Conservation (phyloP, 179 eudicot genomes). For the Amaranthus tricolor region DNA sequence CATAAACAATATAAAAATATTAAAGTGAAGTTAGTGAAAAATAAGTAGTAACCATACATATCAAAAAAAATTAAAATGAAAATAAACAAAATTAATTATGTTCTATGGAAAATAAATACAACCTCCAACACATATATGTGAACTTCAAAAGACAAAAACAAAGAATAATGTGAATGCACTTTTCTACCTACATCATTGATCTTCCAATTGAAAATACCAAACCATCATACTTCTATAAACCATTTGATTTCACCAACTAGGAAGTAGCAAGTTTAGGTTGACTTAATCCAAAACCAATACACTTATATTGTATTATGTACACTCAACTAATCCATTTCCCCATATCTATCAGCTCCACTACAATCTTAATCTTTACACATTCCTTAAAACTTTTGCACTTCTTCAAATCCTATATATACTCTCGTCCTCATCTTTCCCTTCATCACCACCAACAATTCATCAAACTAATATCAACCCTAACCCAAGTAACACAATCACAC, state of each 20-base stretch:
- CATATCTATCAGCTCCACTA: slow-evolving; percentile 29
- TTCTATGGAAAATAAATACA: too few species aligned
- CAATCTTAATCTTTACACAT: neutral
- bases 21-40: too few species aligned
- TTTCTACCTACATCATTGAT: slow-evolving; percentile 18
- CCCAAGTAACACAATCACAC: neutral
- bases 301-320: neutral
- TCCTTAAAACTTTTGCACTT: neutral
- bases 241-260: neutral
- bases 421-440: slow-evolving; percentile 6
- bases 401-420: slow-evolving; percentile 22
- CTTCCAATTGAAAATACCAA: slow-evolving; percentile 6
- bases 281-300: slow-evolving; percentile 21
- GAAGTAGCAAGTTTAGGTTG: slow-evolving; percentile 27
- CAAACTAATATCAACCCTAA: neutral
- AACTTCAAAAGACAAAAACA: slow-evolving; percentile 2
- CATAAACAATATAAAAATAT: too few species aligned
- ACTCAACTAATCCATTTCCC: slow-evolving; percentile 15
- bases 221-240: neutral
- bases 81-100: too few species aligned
- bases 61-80: too few species aligned
- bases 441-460: slow-evolving; percentile 13
- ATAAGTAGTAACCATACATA: too few species aligned
- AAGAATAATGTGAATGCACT: slow-evolving; percentile 12
- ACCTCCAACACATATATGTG: too few species aligned